Conservation (phyloP, 805 yeast species). For the Cyberlindnera americana region DNA sequence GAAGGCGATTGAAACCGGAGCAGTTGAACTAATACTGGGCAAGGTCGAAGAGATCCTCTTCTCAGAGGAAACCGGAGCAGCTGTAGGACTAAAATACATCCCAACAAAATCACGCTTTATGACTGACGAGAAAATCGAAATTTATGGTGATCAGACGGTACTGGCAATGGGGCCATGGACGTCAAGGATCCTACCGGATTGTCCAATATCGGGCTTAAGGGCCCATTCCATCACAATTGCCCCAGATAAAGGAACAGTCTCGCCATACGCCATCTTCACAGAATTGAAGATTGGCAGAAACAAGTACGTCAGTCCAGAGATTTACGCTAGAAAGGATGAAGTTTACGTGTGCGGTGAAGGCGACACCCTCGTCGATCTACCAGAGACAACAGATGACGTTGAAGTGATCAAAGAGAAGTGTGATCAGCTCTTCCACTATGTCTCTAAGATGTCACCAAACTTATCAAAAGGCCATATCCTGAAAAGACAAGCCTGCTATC, state of each 20-base stretch:
- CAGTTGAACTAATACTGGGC: conserved; percentile 82
- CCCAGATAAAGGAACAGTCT: conserved; percentile 72
- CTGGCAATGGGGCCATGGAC: conserved; percentile 97
- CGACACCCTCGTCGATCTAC: conserved; percentile 83
- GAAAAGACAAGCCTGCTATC: conserved; percentile 89
- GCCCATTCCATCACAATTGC: conserved; percentile 93
- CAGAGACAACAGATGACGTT: conserved; percentile 92
- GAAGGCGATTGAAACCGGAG: conserved; percentile 77
- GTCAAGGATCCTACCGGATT: conserved; percentile 80
- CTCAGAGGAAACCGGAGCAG: conserved; percentile 60
- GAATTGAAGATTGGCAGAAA: conserved; percentile 71
- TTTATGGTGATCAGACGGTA: conserved; percentile 73
- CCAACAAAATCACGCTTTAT: conserved; percentile 31
- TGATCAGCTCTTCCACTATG: conserved; percentile 79
- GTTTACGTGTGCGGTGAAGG: conserved; percentile 98
- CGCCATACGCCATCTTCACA: conserved; percentile 92
- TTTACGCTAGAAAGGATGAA: conserved; percentile 93
- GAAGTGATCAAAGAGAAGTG: conserved; percentile 84
- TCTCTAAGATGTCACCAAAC: conserved; percentile 68
- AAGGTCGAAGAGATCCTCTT: conserved; percentile 69
- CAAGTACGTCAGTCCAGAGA: conserved; percentile 83
- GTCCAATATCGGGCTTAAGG: conserved; percentile 90
- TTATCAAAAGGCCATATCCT: conserved; percentile 71
- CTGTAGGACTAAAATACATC: conserved; percentile 66
- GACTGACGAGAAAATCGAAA: conserved; percentile 36